Evolutionary conservation across 2,329 filamentous ascomycete species (phyloP).

Genomic region (Aspergillus puulaauensis): DNA sequence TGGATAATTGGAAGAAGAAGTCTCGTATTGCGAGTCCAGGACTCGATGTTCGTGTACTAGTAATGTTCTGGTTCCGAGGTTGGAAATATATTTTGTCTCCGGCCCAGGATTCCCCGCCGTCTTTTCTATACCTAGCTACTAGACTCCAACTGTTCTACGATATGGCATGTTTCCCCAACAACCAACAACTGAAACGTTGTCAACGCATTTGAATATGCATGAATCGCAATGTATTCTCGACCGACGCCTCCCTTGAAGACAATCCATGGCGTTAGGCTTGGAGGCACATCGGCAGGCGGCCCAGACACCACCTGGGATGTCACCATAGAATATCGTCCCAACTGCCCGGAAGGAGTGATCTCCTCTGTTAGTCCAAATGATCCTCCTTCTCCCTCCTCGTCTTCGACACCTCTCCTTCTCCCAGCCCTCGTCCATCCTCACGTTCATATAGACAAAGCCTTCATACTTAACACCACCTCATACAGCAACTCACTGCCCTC

Average conservation of each 20-base stretch:
- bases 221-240: conserved; percentile 11
- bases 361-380: conserved; percentile 26
- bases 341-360: conserved; percentile 5
- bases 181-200: background rate
- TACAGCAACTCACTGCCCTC: conserved; percentile 62
- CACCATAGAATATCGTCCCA: conserved; percentile 15
- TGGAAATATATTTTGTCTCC: background rate
- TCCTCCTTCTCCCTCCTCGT: conserved; percentile 22
- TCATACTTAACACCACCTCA: conserved; percentile 35
- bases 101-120: too few relatives aligned
- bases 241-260: conserved; percentile 14
- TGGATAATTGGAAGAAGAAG: background rate
- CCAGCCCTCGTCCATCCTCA: conserved; percentile 70
- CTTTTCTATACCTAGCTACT: background rate
- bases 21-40: background rate
- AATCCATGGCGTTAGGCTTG: conserved; percentile 31
- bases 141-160: background rate
- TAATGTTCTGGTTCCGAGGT: background rate
- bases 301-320: conserved; percentile 35
- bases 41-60: background rate
- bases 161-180: background rate
- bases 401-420: conserved; percentile 35
- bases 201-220: background rate
- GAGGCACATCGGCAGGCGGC: conserved; percentile 8
- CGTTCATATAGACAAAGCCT: conserved; percentile 64